Evolutionary conservation across 331 rosid genomes (phyloP).

Genomic region (Acacia pycnantha): DNA sequence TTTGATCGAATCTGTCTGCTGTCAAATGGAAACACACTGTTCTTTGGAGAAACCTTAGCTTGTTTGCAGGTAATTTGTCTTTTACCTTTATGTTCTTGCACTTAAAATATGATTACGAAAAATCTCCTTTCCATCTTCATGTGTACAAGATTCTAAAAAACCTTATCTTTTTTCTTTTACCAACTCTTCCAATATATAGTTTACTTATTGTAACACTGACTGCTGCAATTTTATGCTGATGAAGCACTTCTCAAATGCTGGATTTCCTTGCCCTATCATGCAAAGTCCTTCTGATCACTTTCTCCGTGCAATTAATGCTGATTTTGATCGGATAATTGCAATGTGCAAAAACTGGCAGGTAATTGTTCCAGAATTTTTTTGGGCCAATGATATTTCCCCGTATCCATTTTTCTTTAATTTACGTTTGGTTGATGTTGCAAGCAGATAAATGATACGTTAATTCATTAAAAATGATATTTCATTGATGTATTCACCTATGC

Average conservation of each 20-base stretch:
- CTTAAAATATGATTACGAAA: slow-evolving; percentile 8
- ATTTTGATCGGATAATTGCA: slow-evolving; percentile 94
- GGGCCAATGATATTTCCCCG: not conserved
- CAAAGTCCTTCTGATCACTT: slow-evolving; percentile 99
- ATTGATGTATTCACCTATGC: no score
- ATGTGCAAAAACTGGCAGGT: slow-evolving; percentile 99
- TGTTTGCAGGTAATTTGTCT: slow-evolving; percentile 80
- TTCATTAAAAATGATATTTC: no score
- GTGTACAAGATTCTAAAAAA: not conserved
- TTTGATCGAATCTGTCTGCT: slow-evolving; percentile 96
- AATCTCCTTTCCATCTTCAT: not conserved
- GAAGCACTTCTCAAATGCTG: slow-evolving; percentile 99
- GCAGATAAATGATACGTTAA: no score
- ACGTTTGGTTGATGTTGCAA: not conserved
- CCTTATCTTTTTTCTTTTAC: not conserved
- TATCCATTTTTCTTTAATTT: not conserved
- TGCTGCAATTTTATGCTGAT: slow-evolving; percentile 40
- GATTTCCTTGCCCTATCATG: slow-evolving; percentile 99
- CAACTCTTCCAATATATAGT: slow-evolving; percentile 21
- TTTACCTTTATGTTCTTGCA: not conserved
- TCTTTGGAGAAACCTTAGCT: slow-evolving; percentile 96
- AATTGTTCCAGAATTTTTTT: not conserved
- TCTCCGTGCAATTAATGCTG: slow-evolving; percentile 96
- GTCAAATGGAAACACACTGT: slow-evolving; percentile 95
- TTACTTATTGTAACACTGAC: slow-evolving; percentile 23